Base-by-base conservation (phyloP, 1,284 basidiomycete species). In the Pascua sp. region DNA sequence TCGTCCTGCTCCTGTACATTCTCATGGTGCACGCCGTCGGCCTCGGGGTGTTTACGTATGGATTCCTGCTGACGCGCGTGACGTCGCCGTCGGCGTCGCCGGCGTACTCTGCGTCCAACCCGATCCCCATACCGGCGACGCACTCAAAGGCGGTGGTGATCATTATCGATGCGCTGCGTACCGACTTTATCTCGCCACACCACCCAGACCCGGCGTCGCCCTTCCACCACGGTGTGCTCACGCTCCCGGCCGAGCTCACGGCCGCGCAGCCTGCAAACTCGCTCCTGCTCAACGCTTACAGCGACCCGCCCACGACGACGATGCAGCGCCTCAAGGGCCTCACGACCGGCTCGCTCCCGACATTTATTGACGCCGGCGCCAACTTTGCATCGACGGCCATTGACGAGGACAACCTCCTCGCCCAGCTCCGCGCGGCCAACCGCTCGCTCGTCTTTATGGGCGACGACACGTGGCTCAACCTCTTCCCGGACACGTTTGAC, bases 231-330 rank as follows among this genome's bases (percentile, higher is more conserved):
- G 84, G 89, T 72, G 80, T 94, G 24, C 79, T 99, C 18, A 86
- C 84, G 0, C 80, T 95, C 2, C 94, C 95, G 0, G 78, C 81
- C 8, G 81, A 89, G 69, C 80, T 96, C 42, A 86, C 87, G 0
- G 75, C 78, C 0, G 65, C 76, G 4, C 73, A 82, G 15, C 91
- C 94, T 0, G 73, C 78, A 40, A 81, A 85, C 55, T 94, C 92
- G 0, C 85, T 95, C 72, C 80, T 98, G 37, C 91, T 91, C 73
- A 89, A 97, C 71, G 83, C 92, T 7, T 87, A 89, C 73, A 86
- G 91, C 1, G 95, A 99, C 71, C 93, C 96, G 0, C 96, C 96
- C 1, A 98, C 96, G 0, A 88, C 92, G 0, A 98, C 95, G 0
- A 83, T 98, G 49, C 96, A 98, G 75, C 84, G 96, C 2, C 87